Evolutionary conservation across 768 basidiomycete species (phyloP).

Genomic region (Trametopsis cervina): DNA sequence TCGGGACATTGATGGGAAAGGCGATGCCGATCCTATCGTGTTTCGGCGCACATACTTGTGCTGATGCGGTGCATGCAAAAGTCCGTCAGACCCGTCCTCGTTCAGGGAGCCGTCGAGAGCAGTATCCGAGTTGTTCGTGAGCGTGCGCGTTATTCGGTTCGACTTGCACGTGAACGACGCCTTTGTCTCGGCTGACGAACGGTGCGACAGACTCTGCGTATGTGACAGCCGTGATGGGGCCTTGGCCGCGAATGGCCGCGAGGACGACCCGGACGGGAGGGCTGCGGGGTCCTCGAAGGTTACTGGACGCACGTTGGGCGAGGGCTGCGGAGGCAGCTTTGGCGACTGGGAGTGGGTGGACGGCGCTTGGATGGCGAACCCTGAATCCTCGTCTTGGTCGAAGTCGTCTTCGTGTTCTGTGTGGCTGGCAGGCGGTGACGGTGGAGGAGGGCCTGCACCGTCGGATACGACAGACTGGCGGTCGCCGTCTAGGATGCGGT

Average conservation of each 20-base stretch:
- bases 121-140: conserved; percentile 9
- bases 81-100: conserved; percentile 31
- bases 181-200: conserved; percentile 47
- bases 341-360: neutral
- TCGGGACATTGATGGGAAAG: conserved; percentile 8
- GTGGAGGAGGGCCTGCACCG: conserved; percentile 4
- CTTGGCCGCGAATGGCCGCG: conserved; percentile 19
- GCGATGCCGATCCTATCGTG: conserved; percentile 51
- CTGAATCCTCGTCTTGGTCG: neutral
- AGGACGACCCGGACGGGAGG: conserved; percentile 26
- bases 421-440: conserved; percentile 5
- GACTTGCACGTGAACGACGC: conserved; percentile 28
- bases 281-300: conserved; percentile 30
- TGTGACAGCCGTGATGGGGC: conserved; percentile 18
- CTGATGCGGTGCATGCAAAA: conserved; percentile 44
- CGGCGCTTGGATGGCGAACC: neutral
- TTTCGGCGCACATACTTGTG: conserved; percentile 49
- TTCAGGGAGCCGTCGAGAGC: conserved; percentile 18
- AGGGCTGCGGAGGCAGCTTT: neutral
- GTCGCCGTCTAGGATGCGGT: neutral
- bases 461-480: neutral
- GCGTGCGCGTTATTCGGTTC: conserved; percentile 5
- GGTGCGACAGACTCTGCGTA: conserved; percentile 28
- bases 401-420: neutral
- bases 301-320: conserved; percentile 18